Percentiles rank a stretch among this genome's conserved stretches.
These are phyloP conservation scores for Periconia macrospinosa DNA, from an alignment of 2,329 filamentous ascomycete species.

Conservation along the genomic window DNA sequence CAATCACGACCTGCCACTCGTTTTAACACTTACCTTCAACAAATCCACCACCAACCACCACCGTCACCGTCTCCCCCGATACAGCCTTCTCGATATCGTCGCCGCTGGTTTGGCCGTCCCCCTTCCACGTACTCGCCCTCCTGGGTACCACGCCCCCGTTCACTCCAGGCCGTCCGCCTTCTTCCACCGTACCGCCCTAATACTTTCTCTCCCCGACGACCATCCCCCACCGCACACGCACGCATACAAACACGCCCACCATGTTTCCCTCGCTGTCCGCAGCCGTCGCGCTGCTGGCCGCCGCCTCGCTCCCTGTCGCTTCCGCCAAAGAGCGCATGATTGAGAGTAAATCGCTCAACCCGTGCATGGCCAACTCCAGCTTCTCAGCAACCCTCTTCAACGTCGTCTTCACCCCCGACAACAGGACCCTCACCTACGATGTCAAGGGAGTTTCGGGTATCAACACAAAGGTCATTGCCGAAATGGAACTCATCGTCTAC, in stretches of 20 bases:
- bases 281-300: conserved; percentile 39
- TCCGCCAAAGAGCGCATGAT: conserved; percentile 69
- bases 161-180: conserved; percentile 14
- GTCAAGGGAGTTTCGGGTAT: conserved; percentile 83
- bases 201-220: conserved; percentile 2
- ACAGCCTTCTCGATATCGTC: conserved; percentile 12
- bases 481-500: conserved; percentile 77
- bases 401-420: conserved; percentile 75
- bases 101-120: conserved; percentile 42
- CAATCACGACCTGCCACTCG: background rate
- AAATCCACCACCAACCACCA: background rate
- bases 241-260: conserved; percentile 11
- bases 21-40: background rate
- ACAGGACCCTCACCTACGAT: conserved; percentile 71
- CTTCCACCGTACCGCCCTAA: conserved; percentile 6
- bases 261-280: conserved; percentile 38
- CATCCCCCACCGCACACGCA: background rate
- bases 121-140: conserved; percentile 27
- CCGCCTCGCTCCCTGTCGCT: conserved; percentile 49
- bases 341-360: conserved; percentile 78
- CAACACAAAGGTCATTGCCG: conserved; percentile 77
- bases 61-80: conserved; percentile 1
- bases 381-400: conserved; percentile 92
- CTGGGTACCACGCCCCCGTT: conserved; percentile 23
- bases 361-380: conserved; percentile 80